Base-by-base conservation (phyloP, 495 filamentous ascomycete species). In the Tuber umbilicatum region DNA sequence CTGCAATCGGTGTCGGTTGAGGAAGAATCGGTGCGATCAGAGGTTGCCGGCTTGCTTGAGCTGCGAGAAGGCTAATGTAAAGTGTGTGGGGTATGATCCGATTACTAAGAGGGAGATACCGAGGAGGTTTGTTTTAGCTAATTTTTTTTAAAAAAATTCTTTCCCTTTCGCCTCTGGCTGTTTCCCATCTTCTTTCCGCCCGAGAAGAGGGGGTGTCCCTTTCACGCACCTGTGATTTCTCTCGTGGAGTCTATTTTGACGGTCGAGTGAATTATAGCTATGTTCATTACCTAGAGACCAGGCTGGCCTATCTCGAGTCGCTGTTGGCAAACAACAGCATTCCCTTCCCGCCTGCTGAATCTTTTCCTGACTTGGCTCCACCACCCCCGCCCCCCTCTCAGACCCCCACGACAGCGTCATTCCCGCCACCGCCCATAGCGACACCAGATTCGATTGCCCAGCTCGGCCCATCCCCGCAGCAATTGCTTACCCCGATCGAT, bases 21-120 rank as follows among this genome's bases (percentile, higher is more conserved):
- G 94, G 78, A 98, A 98, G 85, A 97, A 98, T 80, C 89, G 94
- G 40, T 98, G 94, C 81, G 94, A 98, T 82, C 94, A 97, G 86
- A 89, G 90, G 68, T 87, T 98, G 69, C 94, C 94, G 38, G 91
- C 91, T 71, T 98, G 94, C 84, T 89, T 92, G 69, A 90, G 91
- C 74, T 98, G 94, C 83, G 93, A 93, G 83, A 97, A 97, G 85
- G 94, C 92, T 21, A 87, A 88, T 77, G 91, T 94, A 43, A 90
- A 90, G 79, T 97, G 94, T 81, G 93, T 97, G 68, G 94, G 94
- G 55, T 97, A 96, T 82, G 94, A 98, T 82, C 94, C 94, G 35
- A 96, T 97, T 79, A 97, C 92, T 27, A 97, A 97, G 86, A 87
- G 91, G 82, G 93, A 97, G 82, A 97, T 97, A 47, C 94, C 94